Base-by-base conservation (phyloP, 495 filamentous ascomycete genomes). In the Aspergillus diversus region DNA sequence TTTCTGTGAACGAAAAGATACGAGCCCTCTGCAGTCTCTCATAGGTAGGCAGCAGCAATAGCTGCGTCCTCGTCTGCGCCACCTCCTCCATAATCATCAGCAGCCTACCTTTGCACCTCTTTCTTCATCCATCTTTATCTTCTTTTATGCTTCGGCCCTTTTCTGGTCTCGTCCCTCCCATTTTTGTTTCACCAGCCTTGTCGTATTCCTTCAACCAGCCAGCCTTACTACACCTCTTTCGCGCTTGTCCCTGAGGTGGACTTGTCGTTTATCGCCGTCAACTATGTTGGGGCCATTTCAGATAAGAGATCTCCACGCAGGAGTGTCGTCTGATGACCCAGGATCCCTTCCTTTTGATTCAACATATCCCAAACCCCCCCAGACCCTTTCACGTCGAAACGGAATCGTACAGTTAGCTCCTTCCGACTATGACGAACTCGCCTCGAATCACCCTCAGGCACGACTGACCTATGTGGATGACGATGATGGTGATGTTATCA, bases 401-500 rank as follows among this genome's bases (percentile, higher is more conserved):
- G 73, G 71, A 5, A 66, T 77, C 27, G 75, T 84, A 33, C 74
- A 73, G 47, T 66, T 84, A 49, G 77, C 77, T 46, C 65, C 73
- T 12, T 65, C 73, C 5, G 76, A 83, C 32, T 86, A 86, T 57
- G 79, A 86, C 65, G 68, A 80, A 32, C 73, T 84, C 55, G 75
- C 82, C 13, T 66, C 64, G 15, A 75, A 64, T 53, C 70, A 85
- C 66, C 83, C 84, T n/a, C 75, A 76, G 35, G 81, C 83, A 12
- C 75, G 73, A 32, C 61, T 86, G 57, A 83, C 74, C 12, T 86
- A 86, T 69, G 33, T 79, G 15, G 84, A 86, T 65, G 81, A 84
- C 39, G 84, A 86, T 63, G 82, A 84, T 64, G 82, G 76, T 1
- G 81, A 83, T 57, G 64, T 78, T 47, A 86, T 86, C 56, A 84